Evolutionary conservation across 805 yeast genomes (phyloP).

Genomic region (Ogataea minuta): DNA sequence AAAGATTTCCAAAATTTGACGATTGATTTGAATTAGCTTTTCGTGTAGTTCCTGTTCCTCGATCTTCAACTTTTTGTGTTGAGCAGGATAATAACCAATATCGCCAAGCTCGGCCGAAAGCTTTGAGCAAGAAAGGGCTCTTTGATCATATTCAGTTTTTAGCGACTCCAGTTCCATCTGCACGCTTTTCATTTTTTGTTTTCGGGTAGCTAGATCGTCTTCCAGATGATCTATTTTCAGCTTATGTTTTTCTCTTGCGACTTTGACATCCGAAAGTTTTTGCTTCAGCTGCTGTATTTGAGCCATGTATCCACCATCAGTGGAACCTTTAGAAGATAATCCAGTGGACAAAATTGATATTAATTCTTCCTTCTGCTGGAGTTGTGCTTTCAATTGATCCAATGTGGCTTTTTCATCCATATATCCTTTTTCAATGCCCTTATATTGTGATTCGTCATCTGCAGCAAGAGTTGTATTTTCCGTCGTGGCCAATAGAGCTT

Average conservation of each 20-base stretch:
- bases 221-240: conserved; percentile 57
- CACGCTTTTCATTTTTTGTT: conserved; percentile 53
- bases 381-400: conserved; percentile 43
- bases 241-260: conserved; percentile 55
- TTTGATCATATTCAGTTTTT: conserved; percentile 41
- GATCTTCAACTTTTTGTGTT: conserved; percentile 42
- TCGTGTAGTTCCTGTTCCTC: conserved; percentile 44
- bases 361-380: conserved; percentile 68
- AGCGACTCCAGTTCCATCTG: conserved; percentile 43
- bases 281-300: conserved; percentile 67
- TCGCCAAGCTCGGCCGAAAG: conserved; percentile 44
- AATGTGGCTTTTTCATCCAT: conserved; percentile 43
- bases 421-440: conserved; percentile 44
- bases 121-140: conserved; percentile 37
- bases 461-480: conserved; percentile 19
- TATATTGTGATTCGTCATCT: conserved; percentile 35
- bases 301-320: conserved; percentile 72
- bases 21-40: conserved; percentile 42
- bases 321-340: conserved; percentile 76
- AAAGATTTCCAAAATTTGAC: conserved; percentile 52
- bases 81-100: conserved; percentile 57
- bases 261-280: conserved; percentile 50
- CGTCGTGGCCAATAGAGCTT: conserved; percentile 28
- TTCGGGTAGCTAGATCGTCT: conserved; percentile 45
- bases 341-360: conserved; percentile 83